phyloP scores from a whole-genome alignment of 805 yeast genomes.

The Danielozyma ontarioensis region DNA sequence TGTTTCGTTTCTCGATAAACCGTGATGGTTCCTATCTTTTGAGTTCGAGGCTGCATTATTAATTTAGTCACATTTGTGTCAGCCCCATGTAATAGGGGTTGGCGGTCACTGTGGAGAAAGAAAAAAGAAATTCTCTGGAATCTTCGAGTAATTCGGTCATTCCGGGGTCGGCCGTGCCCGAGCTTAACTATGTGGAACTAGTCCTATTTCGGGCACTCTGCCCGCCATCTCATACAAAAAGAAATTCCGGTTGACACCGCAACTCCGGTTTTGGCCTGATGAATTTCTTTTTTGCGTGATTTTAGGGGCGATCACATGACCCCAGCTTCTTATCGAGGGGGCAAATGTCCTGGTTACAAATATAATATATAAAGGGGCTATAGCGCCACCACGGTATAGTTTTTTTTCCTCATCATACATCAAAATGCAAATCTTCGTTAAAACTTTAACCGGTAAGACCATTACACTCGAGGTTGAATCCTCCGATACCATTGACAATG shows the following conservation, averaged over 20 bases:
- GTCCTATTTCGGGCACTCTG: background rate
- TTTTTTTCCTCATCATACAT: constrained; percentile 3
- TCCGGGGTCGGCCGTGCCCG: background rate
- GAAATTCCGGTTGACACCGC: background rate
- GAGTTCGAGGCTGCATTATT: too few relatives aligned
- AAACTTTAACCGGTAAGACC: constrained; percentile 21
- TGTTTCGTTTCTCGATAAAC: too few relatives aligned
- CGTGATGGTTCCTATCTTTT: too few relatives aligned
- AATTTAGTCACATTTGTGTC: too few relatives aligned
- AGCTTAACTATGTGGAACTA: background rate
- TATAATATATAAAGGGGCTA: constrained; percentile 13
- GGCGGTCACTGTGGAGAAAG: too few relatives aligned
- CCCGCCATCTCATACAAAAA: background rate
- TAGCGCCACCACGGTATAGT: constrained; percentile 10
- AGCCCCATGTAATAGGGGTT: too few relatives aligned
- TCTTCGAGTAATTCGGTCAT: too few relatives aligned
- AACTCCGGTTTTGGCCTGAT: background rate
- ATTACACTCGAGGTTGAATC: constrained; percentile 10
- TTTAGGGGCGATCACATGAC: background rate
- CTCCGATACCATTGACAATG: constrained; percentile 5
- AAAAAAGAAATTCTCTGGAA: too few relatives aligned
- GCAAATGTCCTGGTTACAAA: background rate
- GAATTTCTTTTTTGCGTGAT: background rate
- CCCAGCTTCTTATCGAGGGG: background rate
- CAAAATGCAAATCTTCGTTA: constrained; percentile 2